Evolutionary conservation across 805 yeast genomes (phyloP).

Genomic region (Zygoascus flipseniorum): DNA sequence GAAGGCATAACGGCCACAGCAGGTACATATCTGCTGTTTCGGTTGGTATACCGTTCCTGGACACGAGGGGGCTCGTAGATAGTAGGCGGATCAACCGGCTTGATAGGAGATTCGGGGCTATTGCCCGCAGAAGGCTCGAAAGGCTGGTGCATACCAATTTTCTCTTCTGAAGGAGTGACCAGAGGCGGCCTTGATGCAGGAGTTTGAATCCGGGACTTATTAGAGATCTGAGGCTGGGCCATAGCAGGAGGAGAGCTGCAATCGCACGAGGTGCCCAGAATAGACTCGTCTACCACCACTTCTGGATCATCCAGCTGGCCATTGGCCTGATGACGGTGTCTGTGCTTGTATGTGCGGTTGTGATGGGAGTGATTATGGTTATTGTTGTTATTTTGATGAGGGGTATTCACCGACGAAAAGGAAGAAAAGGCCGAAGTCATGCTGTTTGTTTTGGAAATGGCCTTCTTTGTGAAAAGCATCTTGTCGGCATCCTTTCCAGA

Average conservation of each 20-base stretch:
- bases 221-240: slow-evolving; percentile 17
- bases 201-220: slow-evolving; percentile 27
- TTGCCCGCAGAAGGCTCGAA: slow-evolving; percentile 11
- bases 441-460: slow-evolving; percentile 5
- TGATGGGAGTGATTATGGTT: background rate
- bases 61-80: background rate
- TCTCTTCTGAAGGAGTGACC: slow-evolving; percentile 20
- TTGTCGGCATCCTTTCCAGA: background rate
- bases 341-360: background rate
- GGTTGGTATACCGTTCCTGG: background rate
- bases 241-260: slow-evolving; percentile 20
- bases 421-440: slow-evolving; percentile 2
- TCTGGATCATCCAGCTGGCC: background rate
- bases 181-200: slow-evolving; percentile 18
- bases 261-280: slow-evolving; percentile 21
- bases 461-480: slow-evolving; percentile 10
- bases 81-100: background rate
- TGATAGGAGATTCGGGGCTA: background rate
- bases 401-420: background rate
- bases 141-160: slow-evolving; percentile 25
- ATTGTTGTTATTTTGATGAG: background rate
- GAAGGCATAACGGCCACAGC: slow-evolving; percentile 20
- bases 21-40: slow-evolving; percentile 16
- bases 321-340: slow-evolving; percentile 2
- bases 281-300: slow-evolving; percentile 1